phyloP scores from a whole-genome alignment of 495 filamentous ascomycete genomes.

The Thozetella sp. region DNA sequence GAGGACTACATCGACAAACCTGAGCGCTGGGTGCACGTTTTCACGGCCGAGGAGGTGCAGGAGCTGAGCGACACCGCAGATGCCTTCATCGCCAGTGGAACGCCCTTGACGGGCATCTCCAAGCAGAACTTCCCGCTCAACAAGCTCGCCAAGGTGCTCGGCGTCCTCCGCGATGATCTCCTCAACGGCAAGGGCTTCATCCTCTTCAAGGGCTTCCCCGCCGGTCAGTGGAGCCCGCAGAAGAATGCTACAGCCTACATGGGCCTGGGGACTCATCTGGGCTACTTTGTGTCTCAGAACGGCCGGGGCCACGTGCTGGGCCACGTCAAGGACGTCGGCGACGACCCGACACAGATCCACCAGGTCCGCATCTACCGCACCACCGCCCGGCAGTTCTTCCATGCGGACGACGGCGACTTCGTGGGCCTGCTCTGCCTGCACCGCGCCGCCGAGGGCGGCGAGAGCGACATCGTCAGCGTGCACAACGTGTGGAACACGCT shows the following conservation, averaged over 20 bases:
- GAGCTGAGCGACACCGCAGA: slow-evolving; percentile 73
- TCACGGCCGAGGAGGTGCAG: slow-evolving; percentile 64
- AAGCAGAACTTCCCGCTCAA: slow-evolving; percentile 73
- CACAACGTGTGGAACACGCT: slow-evolving; percentile 85
- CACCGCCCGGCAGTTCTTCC: slow-evolving; percentile 79
- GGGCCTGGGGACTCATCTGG: slow-evolving; percentile 84
- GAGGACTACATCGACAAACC: slow-evolving; percentile 73
- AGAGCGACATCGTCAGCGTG: slow-evolving; percentile 78
- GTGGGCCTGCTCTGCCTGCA: slow-evolving; percentile 86
- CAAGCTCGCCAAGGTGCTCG: slow-evolving; percentile 56
- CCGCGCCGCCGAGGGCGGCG: slow-evolving; percentile 78
- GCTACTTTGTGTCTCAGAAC: slow-evolving; percentile 87
- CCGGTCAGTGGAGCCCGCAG: slow-evolving; percentile 70
- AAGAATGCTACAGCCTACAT: slow-evolving; percentile 89
- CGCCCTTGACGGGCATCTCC: slow-evolving; percentile 73
- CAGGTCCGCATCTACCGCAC: slow-evolving; percentile 88
- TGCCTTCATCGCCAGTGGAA: slow-evolving; percentile 60
- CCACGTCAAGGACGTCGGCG: slow-evolving; percentile 88
- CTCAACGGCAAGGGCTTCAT: slow-evolving; percentile 87
- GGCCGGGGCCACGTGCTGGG: slow-evolving; percentile 85
- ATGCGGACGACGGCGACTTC: slow-evolving; percentile 80
- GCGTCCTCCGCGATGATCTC: slow-evolving; percentile 64
- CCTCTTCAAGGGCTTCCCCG: slow-evolving; percentile 84
- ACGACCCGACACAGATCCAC: slow-evolving; percentile 79
- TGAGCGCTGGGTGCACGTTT: slow-evolving; percentile 76